phyloP scores from a whole-genome alignment of 495 filamentous ascomycete genomes.

The Aspergillus haitiensis region DNA sequence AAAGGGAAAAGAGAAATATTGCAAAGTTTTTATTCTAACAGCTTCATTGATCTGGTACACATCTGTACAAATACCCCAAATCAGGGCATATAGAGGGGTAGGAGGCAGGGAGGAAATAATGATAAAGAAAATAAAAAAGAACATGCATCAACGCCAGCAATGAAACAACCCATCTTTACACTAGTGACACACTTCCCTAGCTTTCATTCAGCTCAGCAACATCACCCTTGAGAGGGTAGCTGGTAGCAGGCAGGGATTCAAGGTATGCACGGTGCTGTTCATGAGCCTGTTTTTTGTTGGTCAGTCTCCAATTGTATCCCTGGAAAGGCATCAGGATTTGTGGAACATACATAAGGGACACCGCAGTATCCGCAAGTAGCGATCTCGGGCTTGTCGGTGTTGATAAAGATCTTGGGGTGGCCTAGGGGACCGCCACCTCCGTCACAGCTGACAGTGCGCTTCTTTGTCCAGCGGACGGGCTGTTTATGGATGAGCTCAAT shows the following conservation, averaged over 20 bases:
- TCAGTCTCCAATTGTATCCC: slow-evolving; percentile 4
- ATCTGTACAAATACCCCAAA: slow-evolving; percentile 27
- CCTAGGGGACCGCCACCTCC: slow-evolving; percentile 90
- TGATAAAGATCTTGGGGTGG: slow-evolving; percentile 94
- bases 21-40: slow-evolving; percentile 22
- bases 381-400: slow-evolving; percentile 95
- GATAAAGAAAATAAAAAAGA: slow-evolving; percentile 27
- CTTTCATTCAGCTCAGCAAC: slow-evolving; percentile 54
- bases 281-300: slow-evolving; percentile 61
- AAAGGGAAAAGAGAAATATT: slow-evolving; percentile 4
- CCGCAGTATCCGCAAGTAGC: slow-evolving; percentile 89
- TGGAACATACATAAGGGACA: slow-evolving; percentile 78
- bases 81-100: slow-evolving; percentile 7
- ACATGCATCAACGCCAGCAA: slow-evolving; percentile 45
- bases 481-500: slow-evolving; percentile 96
- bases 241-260: slow-evolving; percentile 72
- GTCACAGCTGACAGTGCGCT: slow-evolving; percentile 79
- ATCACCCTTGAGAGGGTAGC: slow-evolving; percentile 68
- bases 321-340: not conserved
- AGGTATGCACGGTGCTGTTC: slow-evolving; percentile 81
- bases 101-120: slow-evolving; percentile 2
- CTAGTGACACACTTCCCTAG: slow-evolving; percentile 50
- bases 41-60: slow-evolving; percentile 27
- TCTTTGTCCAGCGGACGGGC: slow-evolving; percentile 87
- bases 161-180: slow-evolving; percentile 42